Base-by-base conservation (phyloP, 2,329 filamentous ascomycete species). In the Colletotrichum ledebouriae region DNA sequence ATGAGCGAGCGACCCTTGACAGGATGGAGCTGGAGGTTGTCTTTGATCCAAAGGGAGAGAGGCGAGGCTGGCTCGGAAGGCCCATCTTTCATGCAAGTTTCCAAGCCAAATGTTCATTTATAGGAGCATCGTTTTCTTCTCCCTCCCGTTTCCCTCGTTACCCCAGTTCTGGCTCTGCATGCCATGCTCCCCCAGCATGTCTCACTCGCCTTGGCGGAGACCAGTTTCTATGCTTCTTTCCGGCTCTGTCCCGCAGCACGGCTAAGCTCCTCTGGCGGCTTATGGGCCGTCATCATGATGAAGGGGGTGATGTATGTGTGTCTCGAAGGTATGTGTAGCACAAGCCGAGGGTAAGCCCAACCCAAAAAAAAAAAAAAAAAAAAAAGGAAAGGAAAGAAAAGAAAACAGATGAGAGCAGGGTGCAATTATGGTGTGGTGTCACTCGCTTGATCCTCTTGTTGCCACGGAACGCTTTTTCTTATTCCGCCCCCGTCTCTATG, bases 141-240 rank as follows among this genome's bases (percentile, higher is more conserved):
- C 61, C 47, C 61, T 59, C 55, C 29, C 47, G 61, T 41, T 33
- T 50, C 22, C 17, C 58, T 50, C 58, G 58, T 68, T 68, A 65
- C 65, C 65, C 65, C 61, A 68, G 61, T 49, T 55, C 65, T 59
- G 61, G 41, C 65, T 67, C 55, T 60, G 47, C 65, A 37, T 68
- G 47, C 55, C 65, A 59, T 33, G 20, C 42, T 46, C 29, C 47
- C 50, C 41, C 61, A 22, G 37, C 13, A 17, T 68, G 65, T 68
- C 65, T 68, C 55, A 68, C 55, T 44, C 25, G 25, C 15, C 34
- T 65, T 44, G 49, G 41, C 65, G 34, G 39, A 47, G 29, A 49
- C 12, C 15, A 4, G 20, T 39, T n/a, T 46, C 49, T 25, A 6
- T 20, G 20, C 25, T 46, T n/a, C 47, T 20, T 50, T n/a, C 29